A percentile compares a stretch with the other conserved stretches of the same genome.
These are phyloP conservation scores for Gremmenia infestans DNA, from an alignment of 2,329 filamentous ascomycete genomes.

Conservation along the genomic window DNA sequence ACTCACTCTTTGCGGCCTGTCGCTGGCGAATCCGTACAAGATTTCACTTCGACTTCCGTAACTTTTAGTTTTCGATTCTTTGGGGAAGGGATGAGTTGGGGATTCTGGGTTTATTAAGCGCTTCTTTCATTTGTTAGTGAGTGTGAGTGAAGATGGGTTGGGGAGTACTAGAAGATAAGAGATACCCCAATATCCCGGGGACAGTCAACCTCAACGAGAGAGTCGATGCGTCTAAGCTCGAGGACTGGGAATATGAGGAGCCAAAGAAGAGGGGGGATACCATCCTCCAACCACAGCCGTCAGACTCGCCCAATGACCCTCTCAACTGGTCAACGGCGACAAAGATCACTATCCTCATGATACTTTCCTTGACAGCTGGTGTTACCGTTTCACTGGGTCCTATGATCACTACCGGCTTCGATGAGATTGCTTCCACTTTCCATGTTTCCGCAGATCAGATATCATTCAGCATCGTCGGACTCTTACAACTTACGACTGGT, in stretches of 20 bases:
- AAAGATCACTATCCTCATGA: conserved; percentile 22
- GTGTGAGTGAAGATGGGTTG: conserved; percentile 24
- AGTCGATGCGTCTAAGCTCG: conserved; percentile 16
- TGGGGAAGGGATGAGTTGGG: conserved; percentile 8
- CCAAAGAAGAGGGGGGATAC: conserved; percentile 41
- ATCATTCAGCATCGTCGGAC: conserved; percentile 31
- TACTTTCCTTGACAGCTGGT: no score
- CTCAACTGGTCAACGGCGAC: conserved; percentile 38
- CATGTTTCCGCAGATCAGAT: conserved; percentile 34
- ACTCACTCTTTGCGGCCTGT: conserved; percentile 14
- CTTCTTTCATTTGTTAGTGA: conserved; percentile 9
- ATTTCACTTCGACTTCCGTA: conserved; percentile 9
- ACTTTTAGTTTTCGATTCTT: conserved; percentile 9
- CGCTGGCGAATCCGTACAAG: conserved; percentile 22
- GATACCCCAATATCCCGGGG: conserved; percentile 26
- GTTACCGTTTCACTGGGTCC: conserved; percentile 29
- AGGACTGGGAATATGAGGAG: conserved; percentile 23
- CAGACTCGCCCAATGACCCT: conserved; percentile 48
- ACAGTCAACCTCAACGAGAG: conserved; percentile 24
- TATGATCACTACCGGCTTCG: conserved; percentile 37
- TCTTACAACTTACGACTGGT: conserved; percentile 37
- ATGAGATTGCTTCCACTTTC: conserved; percentile 33
- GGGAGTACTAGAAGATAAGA: conserved; percentile 28
- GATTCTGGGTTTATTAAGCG: conserved; percentile 3
- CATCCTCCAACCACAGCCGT: conserved; percentile 40